Percentiles rank a stretch among this genome's conserved stretches.
Conservation (phyloP, 2,329 filamentous ascomycete species). For the Diplodia sapinea region DNA sequence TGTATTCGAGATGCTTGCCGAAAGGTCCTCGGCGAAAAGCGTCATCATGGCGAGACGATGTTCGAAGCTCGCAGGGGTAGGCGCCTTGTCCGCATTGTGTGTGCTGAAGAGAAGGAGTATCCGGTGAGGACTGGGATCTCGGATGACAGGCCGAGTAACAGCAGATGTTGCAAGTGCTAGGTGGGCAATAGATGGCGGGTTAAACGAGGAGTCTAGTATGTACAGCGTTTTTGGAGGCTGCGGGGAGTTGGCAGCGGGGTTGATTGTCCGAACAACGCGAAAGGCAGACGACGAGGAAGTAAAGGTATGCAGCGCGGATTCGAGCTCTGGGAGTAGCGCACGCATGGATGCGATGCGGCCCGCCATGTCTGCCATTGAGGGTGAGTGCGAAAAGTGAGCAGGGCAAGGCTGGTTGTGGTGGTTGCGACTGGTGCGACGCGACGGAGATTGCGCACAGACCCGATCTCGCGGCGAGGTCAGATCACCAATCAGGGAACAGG, state of each 20-base stretch:
- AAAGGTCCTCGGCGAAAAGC: constrained; percentile 65
- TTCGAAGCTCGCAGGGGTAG: constrained; percentile 70
- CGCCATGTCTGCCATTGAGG: constrained; percentile 39
- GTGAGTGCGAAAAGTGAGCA: neutral
- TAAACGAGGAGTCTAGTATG: constrained; percentile 71
- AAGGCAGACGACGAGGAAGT: constrained; percentile 44
- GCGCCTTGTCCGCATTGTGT: constrained; percentile 69
- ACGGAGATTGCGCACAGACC: constrained; percentile 28
- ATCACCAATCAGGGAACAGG: constrained; percentile 27
- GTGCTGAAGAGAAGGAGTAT: constrained; percentile 66
- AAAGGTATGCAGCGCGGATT: constrained; percentile 43
- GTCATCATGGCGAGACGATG: constrained; percentile 75
- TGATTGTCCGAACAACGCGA: constrained; percentile 45
- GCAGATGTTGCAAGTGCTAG: constrained; percentile 61
- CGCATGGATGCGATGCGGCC: constrained; percentile 38
- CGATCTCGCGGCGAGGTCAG: constrained; percentile 26
- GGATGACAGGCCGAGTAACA: constrained; percentile 42
- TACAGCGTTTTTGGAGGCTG: constrained; percentile 58
- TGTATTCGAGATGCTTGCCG: constrained; percentile 32
- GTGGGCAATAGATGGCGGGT: constrained; percentile 67
- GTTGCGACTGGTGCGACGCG: constrained; percentile 13
- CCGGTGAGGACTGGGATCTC: constrained; percentile 49
- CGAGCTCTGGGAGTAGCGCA: constrained; percentile 42
- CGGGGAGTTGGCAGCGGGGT: constrained; percentile 40
- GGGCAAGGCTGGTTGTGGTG: constrained; percentile 5